Percentiles rank a stretch among this genome's conserved stretches.
Evolutionary conservation across 805 yeast genomes (phyloP).

Genomic region (Huiozyma naganishii): DNA sequence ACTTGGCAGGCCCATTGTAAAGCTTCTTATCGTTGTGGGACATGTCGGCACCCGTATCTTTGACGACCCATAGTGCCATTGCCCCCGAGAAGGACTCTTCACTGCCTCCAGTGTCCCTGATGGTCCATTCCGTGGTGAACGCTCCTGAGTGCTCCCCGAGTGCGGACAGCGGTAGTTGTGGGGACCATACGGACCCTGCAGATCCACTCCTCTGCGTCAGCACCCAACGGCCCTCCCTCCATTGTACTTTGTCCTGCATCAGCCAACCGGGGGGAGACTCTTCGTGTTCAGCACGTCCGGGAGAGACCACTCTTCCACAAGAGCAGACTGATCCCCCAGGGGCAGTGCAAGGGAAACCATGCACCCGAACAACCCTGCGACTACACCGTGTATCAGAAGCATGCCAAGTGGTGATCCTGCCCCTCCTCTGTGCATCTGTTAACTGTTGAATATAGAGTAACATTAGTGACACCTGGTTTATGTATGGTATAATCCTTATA

Average conservation of each 20-base stretch:
- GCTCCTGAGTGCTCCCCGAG: conserved; percentile 21
- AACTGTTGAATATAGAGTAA: too few relatives aligned
- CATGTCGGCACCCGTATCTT: conserved; percentile 42
- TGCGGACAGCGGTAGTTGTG: conserved; percentile 10
- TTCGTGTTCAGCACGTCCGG: conserved; percentile 29
- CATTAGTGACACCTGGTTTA: too few relatives aligned
- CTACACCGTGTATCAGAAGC: too few relatives aligned
- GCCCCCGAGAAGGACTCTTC: conserved; percentile 42
- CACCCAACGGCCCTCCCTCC: conserved; percentile 44
- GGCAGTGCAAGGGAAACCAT: too few relatives aligned
- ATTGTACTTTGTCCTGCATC: conserved; percentile 28
- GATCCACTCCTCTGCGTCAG: conserved; percentile 35
- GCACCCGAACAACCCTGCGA: too few relatives aligned
- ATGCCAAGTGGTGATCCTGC: too few relatives aligned
- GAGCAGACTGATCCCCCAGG: background rate
- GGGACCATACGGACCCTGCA: conserved; percentile 39
- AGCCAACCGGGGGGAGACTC: conserved; percentile 27
- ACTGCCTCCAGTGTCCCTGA: conserved; percentile 28
- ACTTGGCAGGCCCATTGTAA: conserved; percentile 39
- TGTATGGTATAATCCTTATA: too few relatives aligned
- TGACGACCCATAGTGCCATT: conserved; percentile 41
- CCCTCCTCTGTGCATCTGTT: too few relatives aligned
- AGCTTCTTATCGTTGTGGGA: background rate
- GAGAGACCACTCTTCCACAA: conserved; percentile 21
- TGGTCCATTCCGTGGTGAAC: conserved; percentile 52